These are phyloP conservation scores for Detonula confervacea DNA, from an alignment of 352 stramenopile genomes.

Conservation along the genomic window DNA sequence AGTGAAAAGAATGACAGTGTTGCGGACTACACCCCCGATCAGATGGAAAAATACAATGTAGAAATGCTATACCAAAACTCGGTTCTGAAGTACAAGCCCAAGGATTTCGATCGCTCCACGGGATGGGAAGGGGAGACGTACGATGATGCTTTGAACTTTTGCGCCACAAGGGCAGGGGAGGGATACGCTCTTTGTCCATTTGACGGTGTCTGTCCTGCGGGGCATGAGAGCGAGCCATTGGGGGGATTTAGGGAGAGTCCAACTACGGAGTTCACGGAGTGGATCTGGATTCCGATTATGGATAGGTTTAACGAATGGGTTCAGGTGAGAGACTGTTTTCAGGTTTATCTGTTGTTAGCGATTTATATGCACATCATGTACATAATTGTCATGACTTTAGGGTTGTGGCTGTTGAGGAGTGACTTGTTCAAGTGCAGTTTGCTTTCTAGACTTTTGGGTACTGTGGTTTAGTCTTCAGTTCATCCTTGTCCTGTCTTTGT, in stretches of 20 bases:
- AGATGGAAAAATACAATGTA: not conserved
- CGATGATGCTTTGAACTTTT: conserved; percentile 34
- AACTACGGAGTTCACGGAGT: not conserved
- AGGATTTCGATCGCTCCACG: conserved; percentile 8
- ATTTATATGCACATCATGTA: no score
- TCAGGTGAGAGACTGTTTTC: not conserved
- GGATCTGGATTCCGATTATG: not conserved
- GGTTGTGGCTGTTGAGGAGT: no score
- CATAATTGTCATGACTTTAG: no score
- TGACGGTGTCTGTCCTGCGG: conserved; percentile 8
- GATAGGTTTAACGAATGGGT: not conserved
- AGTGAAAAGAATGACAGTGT: not conserved
- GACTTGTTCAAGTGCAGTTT: no score
- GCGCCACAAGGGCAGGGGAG: not conserved
- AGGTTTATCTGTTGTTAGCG: not conserved
- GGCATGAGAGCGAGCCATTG: not conserved
- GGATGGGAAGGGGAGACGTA: conserved; percentile 43
- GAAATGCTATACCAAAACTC: not conserved
- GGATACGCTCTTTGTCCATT: conserved; percentile 20
- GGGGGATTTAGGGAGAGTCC: not conserved
- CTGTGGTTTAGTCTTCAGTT: no score
- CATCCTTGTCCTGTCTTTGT: no score
- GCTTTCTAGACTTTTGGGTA: no score
- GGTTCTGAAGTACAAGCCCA: not conserved
- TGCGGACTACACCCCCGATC: not conserved